These are phyloP conservation scores for Leucaena leucocephala DNA, from an alignment of 306 rosid species.

Conservation along the genomic window DNA sequence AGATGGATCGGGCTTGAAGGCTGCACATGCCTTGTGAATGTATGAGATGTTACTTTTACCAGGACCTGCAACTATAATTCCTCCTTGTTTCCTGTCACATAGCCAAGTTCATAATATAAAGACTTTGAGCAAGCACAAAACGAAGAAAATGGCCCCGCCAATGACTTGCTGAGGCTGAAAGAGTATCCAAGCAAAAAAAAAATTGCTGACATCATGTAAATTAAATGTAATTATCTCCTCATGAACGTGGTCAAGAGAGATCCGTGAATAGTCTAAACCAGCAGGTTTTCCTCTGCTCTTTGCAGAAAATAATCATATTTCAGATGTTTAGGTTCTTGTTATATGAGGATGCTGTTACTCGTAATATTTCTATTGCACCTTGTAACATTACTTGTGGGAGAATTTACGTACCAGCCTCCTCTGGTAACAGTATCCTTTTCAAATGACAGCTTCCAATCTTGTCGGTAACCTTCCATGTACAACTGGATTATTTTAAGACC, in stretches of 20 bases:
- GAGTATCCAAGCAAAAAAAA: background rate
- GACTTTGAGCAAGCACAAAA: conserved; percentile 17
- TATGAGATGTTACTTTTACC: conserved; percentile 77
- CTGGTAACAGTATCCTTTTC: conserved; percentile 69
- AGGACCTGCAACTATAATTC: conserved; percentile 92
- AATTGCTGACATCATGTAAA: background rate
- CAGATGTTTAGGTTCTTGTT: conserved; percentile 5
- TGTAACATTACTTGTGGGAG: background rate
- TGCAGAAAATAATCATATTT: background rate
- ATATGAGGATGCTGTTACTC: background rate
- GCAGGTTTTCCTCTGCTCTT: conserved; percentile 8
- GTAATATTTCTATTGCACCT: background rate
- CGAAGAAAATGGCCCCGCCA: background rate
- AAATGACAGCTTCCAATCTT: conserved; percentile 93
- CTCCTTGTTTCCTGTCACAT: conserved; percentile 88
- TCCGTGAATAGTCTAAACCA: background rate
- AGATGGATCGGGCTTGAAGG: conserved; percentile 4
- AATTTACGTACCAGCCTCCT: conserved; percentile 82
- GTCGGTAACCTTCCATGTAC: conserved; percentile 92
- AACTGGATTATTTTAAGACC: conserved; percentile 82
- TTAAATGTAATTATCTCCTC: background rate
- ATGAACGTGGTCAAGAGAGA: background rate
- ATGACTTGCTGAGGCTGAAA: background rate
- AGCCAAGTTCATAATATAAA: conserved; percentile 11
- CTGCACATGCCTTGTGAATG: conserved; percentile 67